Evolutionary conservation across 2,329 filamentous ascomycete genomes (phyloP), one percentile per base, ranked within the genome.

Genomic region (Arachnomyces sp.): DNA sequence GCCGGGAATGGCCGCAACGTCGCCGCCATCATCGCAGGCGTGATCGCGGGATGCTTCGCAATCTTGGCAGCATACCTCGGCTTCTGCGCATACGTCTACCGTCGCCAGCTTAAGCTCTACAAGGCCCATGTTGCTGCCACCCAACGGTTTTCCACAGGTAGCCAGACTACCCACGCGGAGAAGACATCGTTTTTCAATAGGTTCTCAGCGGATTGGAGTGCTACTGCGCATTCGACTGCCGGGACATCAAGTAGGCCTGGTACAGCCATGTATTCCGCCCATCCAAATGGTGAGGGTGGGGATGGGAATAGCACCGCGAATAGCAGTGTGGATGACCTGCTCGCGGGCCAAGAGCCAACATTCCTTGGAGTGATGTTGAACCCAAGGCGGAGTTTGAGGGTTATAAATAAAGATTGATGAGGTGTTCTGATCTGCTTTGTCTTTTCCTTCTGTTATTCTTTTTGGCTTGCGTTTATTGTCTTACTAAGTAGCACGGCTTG

Each of bases 51-150:
- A n/a, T 53, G 81, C 3, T 69, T 83, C 3, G 76, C 76, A 35
- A 50, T 82, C 40, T 72, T 79, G 43, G 79, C 84, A 36, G 74
- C 79, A 28, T 86, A 86, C 61, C 77, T 86, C 17, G 82, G 81
- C 43, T 86, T 86, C 67, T 82, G 77, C 53, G 83, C 86, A 42
- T 86, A 79, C 76, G 65, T 88, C 6, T 87, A 87, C 66, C 73
- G 81, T 18, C 79, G 79, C 36, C 82, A 84, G 57, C 73, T 87
- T 12, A 61, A 66, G 20, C 73, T 83, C 7, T 88, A 86, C 68
- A 80, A 81, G 60, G 68, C 73, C 28, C 82, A 87, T 55, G 73
- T 84, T 25, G 76, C 78, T 1, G 74, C 81, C 52, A 67, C 74
- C 2, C 81, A 84, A 52, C 70, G 73, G 3, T 74, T 76, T 37